Percentiles rank a stretch among this genome's conserved stretches.
Conservation (phyloP, 106 monocot species). For the Dactylorhiza incarnata region DNA sequence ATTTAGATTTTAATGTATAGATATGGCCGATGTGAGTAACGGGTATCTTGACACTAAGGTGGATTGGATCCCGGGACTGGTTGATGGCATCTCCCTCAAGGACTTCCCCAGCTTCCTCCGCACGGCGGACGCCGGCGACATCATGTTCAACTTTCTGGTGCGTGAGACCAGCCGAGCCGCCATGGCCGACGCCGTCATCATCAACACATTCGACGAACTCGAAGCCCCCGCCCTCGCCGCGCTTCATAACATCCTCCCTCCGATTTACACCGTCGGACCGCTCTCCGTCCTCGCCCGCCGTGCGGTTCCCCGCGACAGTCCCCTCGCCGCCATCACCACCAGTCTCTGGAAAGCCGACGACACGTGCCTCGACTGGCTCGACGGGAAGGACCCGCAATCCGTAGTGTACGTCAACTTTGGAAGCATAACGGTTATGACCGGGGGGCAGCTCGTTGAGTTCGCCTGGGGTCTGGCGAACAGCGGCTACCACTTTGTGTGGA, state of each 20-base stretch:
- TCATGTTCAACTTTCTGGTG: conserved; percentile 19
- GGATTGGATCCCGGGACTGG: conserved; percentile 13
- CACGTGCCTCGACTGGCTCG: conserved; percentile 30
- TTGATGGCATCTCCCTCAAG: conserved; percentile 16
- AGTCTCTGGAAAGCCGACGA: conserved; percentile 44
- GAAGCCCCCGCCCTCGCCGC: conserved; percentile 8
- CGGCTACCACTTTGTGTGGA: conserved; percentile 8
- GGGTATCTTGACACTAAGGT: conserved; percentile 9
- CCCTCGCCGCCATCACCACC: conserved; percentile 11
- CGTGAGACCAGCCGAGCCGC: conserved; percentile 10
- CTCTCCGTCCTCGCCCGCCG: conserved; percentile 5
- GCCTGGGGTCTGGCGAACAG: conserved; percentile 18
- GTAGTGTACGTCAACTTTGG: conserved; percentile 19
- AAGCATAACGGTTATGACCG: conserved; percentile 12
- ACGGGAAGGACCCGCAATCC: conserved; percentile 10
- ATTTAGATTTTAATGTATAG: not conserved
- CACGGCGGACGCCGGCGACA: conserved; percentile 35
- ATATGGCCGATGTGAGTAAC: conserved; percentile 4
- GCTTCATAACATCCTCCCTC: conserved; percentile 14
- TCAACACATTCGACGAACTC: conserved; percentile 24
- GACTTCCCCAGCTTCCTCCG: conserved; percentile 61
- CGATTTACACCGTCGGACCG: conserved; percentile 25
- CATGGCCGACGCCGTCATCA: conserved; percentile 6
- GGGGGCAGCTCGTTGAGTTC: conserved; percentile 12
- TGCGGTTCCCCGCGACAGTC: conserved; percentile 5